Evolutionary conservation across 768 basidiomycete genomes (phyloP), one percentile per base, ranked within the genome.

Genomic region (Mrakia blollopis): DNA sequence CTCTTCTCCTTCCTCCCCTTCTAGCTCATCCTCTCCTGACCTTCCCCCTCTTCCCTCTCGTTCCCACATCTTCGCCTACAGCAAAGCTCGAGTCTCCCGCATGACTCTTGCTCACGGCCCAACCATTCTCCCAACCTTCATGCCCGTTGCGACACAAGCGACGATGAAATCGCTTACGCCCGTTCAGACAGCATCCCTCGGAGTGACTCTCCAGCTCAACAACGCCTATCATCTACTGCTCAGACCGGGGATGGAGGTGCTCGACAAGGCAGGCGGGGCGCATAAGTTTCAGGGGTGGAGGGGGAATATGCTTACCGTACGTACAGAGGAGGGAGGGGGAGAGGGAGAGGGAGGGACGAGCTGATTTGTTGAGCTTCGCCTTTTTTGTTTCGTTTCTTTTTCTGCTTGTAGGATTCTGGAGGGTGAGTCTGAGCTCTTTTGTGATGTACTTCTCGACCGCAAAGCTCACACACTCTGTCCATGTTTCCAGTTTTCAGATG

Each of bases 251-350:
- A 88, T 90, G 18, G 82, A 90, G 77, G 87, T 93, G 9, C 85
- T 95, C 39, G 87, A 89, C 32, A 87, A 88, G 81, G 90, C 87
- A 4, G 93, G 92, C 35, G 93, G 93, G 3, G 91, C 92, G n/a
- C 93, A 96, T 81, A 88, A 86, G 80, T 94, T 95, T 81, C 93
- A 95, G 84, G 91, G 91, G 75, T 96, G 94, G 93, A 87, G 87
- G 78, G 86, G 88, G 44, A 96, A 96, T 82, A 86, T 96, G 47
- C 86, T 96, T 77, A 95, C 93, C 25, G 92, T 91, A 82, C 82
- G 79, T 77, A 65, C 57, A 7, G 11, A 5, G 18, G 57, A 13
- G 9, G 3, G 11, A 7, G 28, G 57, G 10, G 32, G 62, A 62
- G n/a, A 9, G 61, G 4, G 30, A 11, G 61, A 62, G 39, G 62